phyloP scores from a whole-genome alignment of 2,329 filamentous ascomycete genomes.

The Nigrospora oryzae region DNA sequence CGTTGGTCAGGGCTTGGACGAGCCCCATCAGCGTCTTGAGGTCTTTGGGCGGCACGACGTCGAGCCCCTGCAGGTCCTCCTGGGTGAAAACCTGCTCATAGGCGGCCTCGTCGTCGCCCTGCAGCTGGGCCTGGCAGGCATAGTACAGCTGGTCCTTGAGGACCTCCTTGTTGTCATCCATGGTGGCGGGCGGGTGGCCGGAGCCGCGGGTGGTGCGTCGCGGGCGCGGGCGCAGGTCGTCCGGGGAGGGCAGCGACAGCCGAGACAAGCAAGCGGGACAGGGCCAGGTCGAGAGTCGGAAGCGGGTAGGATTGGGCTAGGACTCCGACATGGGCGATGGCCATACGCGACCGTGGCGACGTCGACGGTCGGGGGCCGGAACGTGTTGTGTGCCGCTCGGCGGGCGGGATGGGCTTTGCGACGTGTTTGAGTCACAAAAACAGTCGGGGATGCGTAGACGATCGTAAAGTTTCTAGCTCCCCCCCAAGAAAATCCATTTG shows the following conservation, averaged over 20 bases:
- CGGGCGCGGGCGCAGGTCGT: neutral
- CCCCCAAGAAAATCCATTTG: too few relatives aligned
- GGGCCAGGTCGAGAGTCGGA: conserved; percentile 9
- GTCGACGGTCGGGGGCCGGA: neutral
- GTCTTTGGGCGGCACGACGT: conserved; percentile 49
- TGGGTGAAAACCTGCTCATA: conserved; percentile 45
- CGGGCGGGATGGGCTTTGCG: too few relatives aligned
- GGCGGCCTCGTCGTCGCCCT: conserved; percentile 32
- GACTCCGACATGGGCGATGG: conserved; percentile 9
- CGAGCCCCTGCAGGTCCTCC: conserved; percentile 46
- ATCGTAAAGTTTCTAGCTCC: too few relatives aligned
- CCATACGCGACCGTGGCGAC: conserved; percentile 5
- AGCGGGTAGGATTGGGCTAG: conserved; percentile 11
- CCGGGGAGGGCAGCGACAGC: neutral
- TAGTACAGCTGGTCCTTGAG: conserved; percentile 51
- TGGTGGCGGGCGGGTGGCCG: conserved; percentile 5
- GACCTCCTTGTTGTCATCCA: conserved; percentile 22
- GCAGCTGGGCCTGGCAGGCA: conserved; percentile 36
- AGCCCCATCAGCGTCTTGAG: conserved; percentile 44
- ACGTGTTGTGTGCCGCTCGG: too few relatives aligned
- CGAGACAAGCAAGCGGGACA: conserved; percentile 6
- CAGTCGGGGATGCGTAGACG: too few relatives aligned
- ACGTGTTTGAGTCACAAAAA: too few relatives aligned
- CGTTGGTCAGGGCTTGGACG: conserved; percentile 48
- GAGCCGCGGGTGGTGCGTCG: neutral